Percentiles rank a stretch among this genome's conserved stretches.
These are phyloP conservation scores for Sporisorium reilianum DNA, from an alignment of 1,284 basidiomycete species.

Conservation along the genomic window DNA sequence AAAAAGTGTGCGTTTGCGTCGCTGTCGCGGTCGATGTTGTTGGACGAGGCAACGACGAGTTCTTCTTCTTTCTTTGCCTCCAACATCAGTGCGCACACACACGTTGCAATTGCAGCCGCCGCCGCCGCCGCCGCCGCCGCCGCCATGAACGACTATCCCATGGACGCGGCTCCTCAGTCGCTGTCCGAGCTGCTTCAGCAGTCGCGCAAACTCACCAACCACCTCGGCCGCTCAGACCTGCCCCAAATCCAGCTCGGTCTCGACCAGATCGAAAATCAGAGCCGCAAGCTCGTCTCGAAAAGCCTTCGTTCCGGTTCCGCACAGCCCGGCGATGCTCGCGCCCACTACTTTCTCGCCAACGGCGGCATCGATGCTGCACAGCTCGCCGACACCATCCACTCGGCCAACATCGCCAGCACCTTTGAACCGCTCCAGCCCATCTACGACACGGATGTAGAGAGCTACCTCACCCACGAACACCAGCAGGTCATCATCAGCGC, in stretches of 20 bases:
- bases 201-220: constrained; percentile 66
- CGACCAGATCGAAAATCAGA: constrained; percentile 89
- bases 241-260: constrained; percentile 87
- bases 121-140: too few relatives aligned
- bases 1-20: too few relatives aligned
- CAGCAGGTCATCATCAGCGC: constrained; percentile 93
- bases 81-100: background rate
- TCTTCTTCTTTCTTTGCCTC: background rate
- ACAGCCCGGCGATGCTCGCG: constrained; percentile 69
- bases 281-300: constrained; percentile 64
- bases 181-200: constrained; percentile 66
- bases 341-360: constrained; percentile 79
- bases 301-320: constrained; percentile 74
- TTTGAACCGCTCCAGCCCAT: constrained; percentile 89
- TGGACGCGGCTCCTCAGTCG: constrained; percentile 56
- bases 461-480: constrained; percentile 86
- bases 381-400: constrained; percentile 81
- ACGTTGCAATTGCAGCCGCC: background rate
- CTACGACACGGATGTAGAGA: constrained; percentile 86
- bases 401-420: constrained; percentile 83
- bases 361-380: constrained; percentile 88
- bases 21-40: background rate
- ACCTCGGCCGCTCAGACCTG: constrained; percentile 74
- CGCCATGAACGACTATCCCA: constrained; percentile 55
- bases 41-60: too few relatives aligned